Evolutionary conservation across 352 stramenopile genomes (phyloP).

Genomic region (Pythium apleroticum): DNA sequence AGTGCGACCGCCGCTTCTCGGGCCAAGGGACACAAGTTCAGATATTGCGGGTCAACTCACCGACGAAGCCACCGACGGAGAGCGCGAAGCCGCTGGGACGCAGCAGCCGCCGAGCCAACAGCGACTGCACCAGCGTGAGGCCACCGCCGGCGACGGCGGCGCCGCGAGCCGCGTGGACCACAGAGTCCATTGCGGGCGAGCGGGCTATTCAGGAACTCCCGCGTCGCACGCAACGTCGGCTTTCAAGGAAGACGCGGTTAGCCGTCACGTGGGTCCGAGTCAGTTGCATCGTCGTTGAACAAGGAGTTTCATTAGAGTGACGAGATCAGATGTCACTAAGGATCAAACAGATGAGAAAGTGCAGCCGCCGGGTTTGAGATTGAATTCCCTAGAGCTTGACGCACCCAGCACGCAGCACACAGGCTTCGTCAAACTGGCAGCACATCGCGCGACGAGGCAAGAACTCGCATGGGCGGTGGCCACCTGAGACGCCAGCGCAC

Average conservation of each 20-base stretch:
- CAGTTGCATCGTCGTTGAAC: slow-evolving; percentile 3
- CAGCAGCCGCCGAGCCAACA: slow-evolving; percentile 41
- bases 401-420: slow-evolving; percentile 63
- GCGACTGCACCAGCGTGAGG: slow-evolving; percentile 38
- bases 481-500: slow-evolving; percentile 33
- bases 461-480: slow-evolving; percentile 65
- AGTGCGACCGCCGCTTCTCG: neutral
- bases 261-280: too few species aligned
- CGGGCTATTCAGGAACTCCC: neutral
- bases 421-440: slow-evolving; percentile 67
- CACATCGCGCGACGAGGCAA: slow-evolving; percentile 66
- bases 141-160: slow-evolving; percentile 40
- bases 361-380: neutral
- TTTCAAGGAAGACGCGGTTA: too few species aligned
- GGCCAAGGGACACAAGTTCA: neutral
- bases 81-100: slow-evolving; percentile 53
- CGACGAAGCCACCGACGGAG: slow-evolving; percentile 56
- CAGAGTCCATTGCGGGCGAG: slow-evolving; percentile 29
- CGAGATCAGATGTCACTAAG: slow-evolving; percentile 1
- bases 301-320: slow-evolving; percentile 15
- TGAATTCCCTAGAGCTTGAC: slow-evolving; percentile 8
- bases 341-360: neutral
- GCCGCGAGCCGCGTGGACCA: slow-evolving; percentile 42
- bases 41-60: slow-evolving; percentile 19
- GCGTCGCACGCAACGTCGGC: neutral